Evolutionary conservation across 1,139 yeast genomes (phyloP).

Genomic region (Nakaseomyces sp.): DNA sequence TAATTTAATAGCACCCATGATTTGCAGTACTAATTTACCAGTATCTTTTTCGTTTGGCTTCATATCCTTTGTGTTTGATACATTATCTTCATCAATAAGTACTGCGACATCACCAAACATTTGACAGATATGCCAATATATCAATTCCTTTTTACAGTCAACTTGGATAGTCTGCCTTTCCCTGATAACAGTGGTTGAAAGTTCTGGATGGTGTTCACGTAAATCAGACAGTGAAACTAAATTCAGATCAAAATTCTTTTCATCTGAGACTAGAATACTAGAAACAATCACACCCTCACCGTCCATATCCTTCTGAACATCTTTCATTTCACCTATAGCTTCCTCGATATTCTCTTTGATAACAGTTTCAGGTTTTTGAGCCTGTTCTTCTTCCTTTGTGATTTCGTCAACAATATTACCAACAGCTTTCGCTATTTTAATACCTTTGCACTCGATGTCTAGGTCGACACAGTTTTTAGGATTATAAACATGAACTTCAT

Average conservation of each 20-base stretch:
- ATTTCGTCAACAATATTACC: conserved; percentile 60
- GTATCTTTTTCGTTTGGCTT: conserved; percentile 7
- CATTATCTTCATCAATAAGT: conserved; percentile 45
- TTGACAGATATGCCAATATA: conserved; percentile 84
- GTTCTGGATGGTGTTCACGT: conserved; percentile 71
- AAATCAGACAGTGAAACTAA: conserved; percentile 77
- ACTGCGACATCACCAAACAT: conserved; percentile 86
- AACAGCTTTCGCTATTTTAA: conserved; percentile 76
- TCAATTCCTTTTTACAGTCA: conserved; percentile 69
- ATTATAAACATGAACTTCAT: conserved; percentile 85
- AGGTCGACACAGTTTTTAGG: conserved; percentile 88
- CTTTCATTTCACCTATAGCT: conserved; percentile 13
- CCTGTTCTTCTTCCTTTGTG: conserved; percentile 24
- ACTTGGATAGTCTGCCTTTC: conserved; percentile 74
- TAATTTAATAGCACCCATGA: conserved; percentile 47
- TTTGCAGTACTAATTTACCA: conserved; percentile 35
- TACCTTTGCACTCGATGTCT: conserved; percentile 68
- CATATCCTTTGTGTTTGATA: conserved; percentile 29
- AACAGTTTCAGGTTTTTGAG: conserved; percentile 8
- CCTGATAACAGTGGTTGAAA: conserved; percentile 76
- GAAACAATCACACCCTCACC: conserved; percentile 40
- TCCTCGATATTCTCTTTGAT: conserved; percentile 18
- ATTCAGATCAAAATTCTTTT: conserved; percentile 77
- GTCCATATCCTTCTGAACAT: conserved; percentile 5
- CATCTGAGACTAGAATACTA: conserved; percentile 76